Percentiles rank a stretch among this genome's conserved stretches.
Conservation (phyloP, 208 protist species). For the Trypanosoma rangeli region DNA sequence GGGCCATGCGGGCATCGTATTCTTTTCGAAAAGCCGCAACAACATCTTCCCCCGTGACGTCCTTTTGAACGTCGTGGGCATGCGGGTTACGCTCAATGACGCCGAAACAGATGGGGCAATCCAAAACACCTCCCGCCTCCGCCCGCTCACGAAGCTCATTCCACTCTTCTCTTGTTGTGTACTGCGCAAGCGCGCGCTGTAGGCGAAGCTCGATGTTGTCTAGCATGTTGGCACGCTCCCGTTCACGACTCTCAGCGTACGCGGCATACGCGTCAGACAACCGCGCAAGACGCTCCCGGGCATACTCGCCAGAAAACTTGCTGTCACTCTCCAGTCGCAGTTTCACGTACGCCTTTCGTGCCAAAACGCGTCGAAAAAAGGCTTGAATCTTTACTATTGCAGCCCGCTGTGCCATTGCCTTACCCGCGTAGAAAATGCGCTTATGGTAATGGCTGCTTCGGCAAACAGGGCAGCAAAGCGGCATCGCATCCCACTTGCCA, state of each 20-base stretch:
- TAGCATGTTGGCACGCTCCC: conserved; percentile 37
- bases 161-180: conserved; percentile 59
- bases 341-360: conserved; percentile 57
- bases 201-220: conserved; percentile 39
- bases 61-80: background rate
- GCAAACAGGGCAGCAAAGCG: conserved; percentile 79
- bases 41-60: conserved; percentile 26
- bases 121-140: conserved; percentile 7
- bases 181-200: conserved; percentile 53
- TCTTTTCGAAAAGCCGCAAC: conserved; percentile 37
- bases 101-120: conserved; percentile 30
- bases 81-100: conserved; percentile 23
- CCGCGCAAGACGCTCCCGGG: conserved; percentile 49
- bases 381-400: conserved; percentile 79
- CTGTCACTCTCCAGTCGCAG: conserved; percentile 48
- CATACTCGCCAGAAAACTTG: conserved; percentile 63
- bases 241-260: conserved; percentile 46
- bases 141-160: conserved; percentile 11
- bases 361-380: conserved; percentile 54
- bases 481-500: conserved; percentile 23
- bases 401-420: conserved; percentile 75
- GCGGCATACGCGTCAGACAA: conserved; percentile 59
- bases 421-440: conserved; percentile 74
- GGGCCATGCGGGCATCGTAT: conserved; percentile 37
- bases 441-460: conserved; percentile 82